phyloP scores from a whole-genome alignment of 306 rosid species.

The Rosa multiflora region DNA sequence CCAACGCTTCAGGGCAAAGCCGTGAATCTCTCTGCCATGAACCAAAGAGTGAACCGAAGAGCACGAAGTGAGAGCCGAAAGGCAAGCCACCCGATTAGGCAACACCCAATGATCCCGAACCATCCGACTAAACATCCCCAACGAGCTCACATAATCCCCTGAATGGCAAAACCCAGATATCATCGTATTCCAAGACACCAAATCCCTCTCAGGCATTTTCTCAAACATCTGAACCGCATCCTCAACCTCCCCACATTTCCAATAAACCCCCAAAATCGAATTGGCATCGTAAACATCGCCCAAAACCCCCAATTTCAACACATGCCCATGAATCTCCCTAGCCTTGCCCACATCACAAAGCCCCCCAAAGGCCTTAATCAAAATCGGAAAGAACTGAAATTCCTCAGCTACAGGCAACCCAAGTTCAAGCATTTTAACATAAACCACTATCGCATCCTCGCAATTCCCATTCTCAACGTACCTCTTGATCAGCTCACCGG shows the following conservation, averaged over 20 bases:
- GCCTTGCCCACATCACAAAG: slow-evolving; percentile 20
- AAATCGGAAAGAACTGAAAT: slow-evolving; percentile 32
- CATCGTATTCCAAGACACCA: slow-evolving; percentile 40
- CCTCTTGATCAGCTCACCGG: slow-evolving; percentile 20
- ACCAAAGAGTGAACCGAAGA: slow-evolving; percentile 26
- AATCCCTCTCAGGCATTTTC: slow-evolving; percentile 33
- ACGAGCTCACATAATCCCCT: slow-evolving; percentile 26
- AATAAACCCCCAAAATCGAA: slow-evolving; percentile 38
- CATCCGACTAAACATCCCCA: slow-evolving; percentile 30
- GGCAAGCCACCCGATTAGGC: slow-evolving; percentile 41
- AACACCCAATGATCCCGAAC: slow-evolving; percentile 21
- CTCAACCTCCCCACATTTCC: slow-evolving; percentile 28
- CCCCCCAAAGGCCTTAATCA: slow-evolving; percentile 48
- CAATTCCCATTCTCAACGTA: slow-evolving; percentile 22
- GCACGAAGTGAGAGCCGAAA: slow-evolving; percentile 32
- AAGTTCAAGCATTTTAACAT: slow-evolving; percentile 30
- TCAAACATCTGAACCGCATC: slow-evolving; percentile 27
- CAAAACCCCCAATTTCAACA: slow-evolving; percentile 36
- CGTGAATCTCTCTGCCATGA: slow-evolving; percentile 38
- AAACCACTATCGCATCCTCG: slow-evolving; percentile 34
- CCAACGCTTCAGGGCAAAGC: slow-evolving; percentile 33
- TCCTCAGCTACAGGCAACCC: slow-evolving; percentile 29
- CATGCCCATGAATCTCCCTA: slow-evolving; percentile 42
- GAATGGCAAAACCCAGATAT: slow-evolving; percentile 37
- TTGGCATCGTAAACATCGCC: slow-evolving; percentile 36